Evolutionary conservation across 805 yeast genomes (phyloP), one percentile per base, ranked within the genome.

Genomic region (Saturnispora sanitii): DNA sequence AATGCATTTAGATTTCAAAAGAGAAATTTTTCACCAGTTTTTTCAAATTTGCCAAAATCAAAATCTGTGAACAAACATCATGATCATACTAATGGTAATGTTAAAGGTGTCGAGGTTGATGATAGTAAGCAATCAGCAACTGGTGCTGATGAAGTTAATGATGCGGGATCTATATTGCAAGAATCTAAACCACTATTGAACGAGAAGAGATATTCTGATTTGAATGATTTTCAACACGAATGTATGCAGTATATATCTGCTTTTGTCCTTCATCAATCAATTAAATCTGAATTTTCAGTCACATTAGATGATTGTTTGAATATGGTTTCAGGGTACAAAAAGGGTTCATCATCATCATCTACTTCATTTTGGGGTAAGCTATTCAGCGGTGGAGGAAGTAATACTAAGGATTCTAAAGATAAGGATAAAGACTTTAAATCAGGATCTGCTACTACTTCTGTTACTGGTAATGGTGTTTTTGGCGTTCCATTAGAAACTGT

Each of bases 1-100:
- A 87, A 87, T 59, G 95, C 96, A 0, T 88, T 82, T 62, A 79
- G 82, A 44, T 94, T 82, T 60, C 88, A 82, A 54, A 77, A 76
- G 35, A 49, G 62, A 39, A 45, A 52, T 20, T 55, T 51, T 37
- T 49, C 57, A 19, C 49, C 56, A 1, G 44, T 56, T 47, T 67
- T 45, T 46, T 67, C 55, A 53, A 67, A 51, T 57, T 62, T 58
- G 11, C 65, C 65, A 1, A 51, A 50, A n/a, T 52, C 65, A 1
- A 57, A 57, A 36, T 49, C 55, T 2, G 58, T 60, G 15, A 34
- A 25, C 12, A 38, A 35, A 20, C 32, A 25, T 19, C 33, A 33
- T 12, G 19, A 19, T 9, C 19, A 7, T 4, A 6, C 6, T 27
- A 27, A 27, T 6, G n/a, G n/a, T 12, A 12, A 6, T 7, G 6